Conservation (phyloP, 2,329 filamentous ascomycete species). For the Epichloe typhina region DNA sequence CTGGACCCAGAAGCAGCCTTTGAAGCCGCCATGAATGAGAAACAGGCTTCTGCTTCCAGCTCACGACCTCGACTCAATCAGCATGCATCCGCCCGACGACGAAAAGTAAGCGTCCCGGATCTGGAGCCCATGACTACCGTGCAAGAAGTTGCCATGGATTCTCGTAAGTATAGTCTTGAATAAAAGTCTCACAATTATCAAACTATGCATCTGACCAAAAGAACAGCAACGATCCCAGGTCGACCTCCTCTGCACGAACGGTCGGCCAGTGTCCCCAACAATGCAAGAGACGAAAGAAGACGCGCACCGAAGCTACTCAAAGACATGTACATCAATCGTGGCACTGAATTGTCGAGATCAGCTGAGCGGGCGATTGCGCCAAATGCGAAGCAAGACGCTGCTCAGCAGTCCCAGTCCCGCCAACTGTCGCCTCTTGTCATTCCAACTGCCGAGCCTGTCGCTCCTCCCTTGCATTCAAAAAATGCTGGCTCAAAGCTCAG, state of each 20-base stretch:
- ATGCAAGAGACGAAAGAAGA: conserved; percentile 5
- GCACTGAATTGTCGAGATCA: conserved; percentile 12
- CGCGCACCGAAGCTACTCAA: conserved; percentile 1
- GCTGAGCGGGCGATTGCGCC: conserved; percentile 11
- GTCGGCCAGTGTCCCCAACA: conserved; percentile 44
- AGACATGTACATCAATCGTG: conserved; percentile 4
- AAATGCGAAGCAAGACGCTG: conserved; percentile 20
- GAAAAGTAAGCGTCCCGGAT: conserved; percentile 52
- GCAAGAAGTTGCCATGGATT: conserved; percentile 55
- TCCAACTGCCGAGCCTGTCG: conserved; percentile 18
- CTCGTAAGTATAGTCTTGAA: conserved; percentile 37
- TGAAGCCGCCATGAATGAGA: conserved; percentile 28
- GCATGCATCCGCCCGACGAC: conserved; percentile 41
- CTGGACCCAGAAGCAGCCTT: conserved; percentile 38
- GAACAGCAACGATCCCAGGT: conserved; percentile 51
- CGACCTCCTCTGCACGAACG: conserved; percentile 51
- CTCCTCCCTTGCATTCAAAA: conserved; percentile 17
- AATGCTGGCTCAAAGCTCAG: conserved; percentile 32
- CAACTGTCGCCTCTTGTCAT: conserved; percentile 44
- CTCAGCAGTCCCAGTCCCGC: conserved; percentile 19
- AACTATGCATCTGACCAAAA: conserved; percentile 8
- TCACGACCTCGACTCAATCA: conserved; percentile 43
- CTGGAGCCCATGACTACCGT: conserved; percentile 56
- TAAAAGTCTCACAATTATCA: neutral
- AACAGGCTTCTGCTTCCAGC: conserved; percentile 20